phyloP scores from a whole-genome alignment of 2,329 filamentous ascomycete genomes.

The Penicillium sp. region DNA sequence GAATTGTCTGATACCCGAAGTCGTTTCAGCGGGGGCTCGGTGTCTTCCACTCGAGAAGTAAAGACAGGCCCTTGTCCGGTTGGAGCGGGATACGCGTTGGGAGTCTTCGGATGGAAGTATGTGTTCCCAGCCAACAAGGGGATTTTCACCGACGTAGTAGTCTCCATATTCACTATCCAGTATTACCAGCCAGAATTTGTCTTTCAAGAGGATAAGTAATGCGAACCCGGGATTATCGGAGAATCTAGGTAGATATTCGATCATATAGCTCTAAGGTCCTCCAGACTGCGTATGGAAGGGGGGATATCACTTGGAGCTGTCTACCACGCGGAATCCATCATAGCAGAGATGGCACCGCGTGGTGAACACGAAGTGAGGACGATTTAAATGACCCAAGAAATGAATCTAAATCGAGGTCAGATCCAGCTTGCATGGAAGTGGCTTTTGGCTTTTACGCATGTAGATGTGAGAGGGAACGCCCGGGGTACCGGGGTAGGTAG shows the following conservation, averaged over 20 bases:
- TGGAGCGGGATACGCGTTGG: constrained; percentile 3
- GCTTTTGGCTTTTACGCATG: constrained; percentile 5
- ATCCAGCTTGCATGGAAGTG: background rate
- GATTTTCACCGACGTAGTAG: constrained; percentile 17
- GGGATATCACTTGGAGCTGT: constrained; percentile 1
- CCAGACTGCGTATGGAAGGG: background rate
- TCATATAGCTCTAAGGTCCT: no score
- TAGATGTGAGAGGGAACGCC: constrained; percentile 7
- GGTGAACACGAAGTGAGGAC: background rate
- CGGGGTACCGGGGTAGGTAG: background rate
- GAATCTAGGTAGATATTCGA: no score
- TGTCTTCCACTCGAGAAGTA: constrained; percentile 4
- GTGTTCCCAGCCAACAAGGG: constrained; percentile 13
- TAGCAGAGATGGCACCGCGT: background rate
- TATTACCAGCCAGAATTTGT: constrained; percentile 6
- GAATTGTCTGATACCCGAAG: background rate
- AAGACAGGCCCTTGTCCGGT: background rate
- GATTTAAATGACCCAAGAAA: no score
- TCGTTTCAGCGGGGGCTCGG: constrained; percentile 20
- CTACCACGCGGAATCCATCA: constrained; percentile 5
- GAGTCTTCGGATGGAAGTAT: constrained; percentile 12
- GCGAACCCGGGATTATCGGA: no score
- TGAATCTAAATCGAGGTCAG: background rate
- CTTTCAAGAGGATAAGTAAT: background rate
- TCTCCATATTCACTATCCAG: constrained; percentile 21